Evolutionary conservation across 1,284 basidiomycete genomes (phyloP).

Genomic region (Marasmius fiardii): DNA sequence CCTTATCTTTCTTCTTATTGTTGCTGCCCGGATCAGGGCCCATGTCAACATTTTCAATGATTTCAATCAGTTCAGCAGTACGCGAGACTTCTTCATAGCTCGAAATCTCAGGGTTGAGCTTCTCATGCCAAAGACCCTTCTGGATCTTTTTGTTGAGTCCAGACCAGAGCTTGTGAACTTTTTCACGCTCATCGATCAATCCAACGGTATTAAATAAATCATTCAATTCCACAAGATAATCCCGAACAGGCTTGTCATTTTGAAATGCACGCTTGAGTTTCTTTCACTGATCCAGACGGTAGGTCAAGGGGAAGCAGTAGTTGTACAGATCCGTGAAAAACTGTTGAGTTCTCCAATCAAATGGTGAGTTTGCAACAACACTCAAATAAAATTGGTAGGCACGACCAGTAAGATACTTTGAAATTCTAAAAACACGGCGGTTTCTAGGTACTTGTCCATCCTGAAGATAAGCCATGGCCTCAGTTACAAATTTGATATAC

Average conservation of each 20-base stretch:
- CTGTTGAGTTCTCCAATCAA: constrained; percentile 19
- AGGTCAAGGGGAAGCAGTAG: constrained; percentile 27
- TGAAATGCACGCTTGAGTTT: constrained; percentile 24
- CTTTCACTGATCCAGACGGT: constrained; percentile 18
- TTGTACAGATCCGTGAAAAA: constrained; percentile 28
- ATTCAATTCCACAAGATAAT: constrained; percentile 21
- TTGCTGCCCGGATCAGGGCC: not conserved
- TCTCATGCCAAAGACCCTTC: constrained; percentile 10
- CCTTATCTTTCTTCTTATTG: not conserved
- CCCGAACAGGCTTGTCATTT: constrained; percentile 16
- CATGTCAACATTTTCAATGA: constrained; percentile 11
- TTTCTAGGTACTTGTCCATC: constrained; percentile 20
- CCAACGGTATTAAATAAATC: constrained; percentile 26
- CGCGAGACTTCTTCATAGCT: constrained; percentile 1
- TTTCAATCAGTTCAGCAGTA: constrained; percentile 9
- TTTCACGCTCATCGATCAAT: constrained; percentile 13
- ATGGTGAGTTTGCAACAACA: constrained; percentile 24
- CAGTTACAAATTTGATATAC: constrained; percentile 27
- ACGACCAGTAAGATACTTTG: constrained; percentile 28
- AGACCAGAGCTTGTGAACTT: constrained; percentile 21
- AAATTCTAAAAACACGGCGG: constrained; percentile 23
- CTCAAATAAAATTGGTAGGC: constrained; percentile 37
- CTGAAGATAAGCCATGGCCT: constrained; percentile 25
- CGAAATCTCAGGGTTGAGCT: constrained; percentile 11
- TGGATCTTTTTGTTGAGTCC: constrained; percentile 14